Base-by-base conservation (phyloP, 2,329 filamentous ascomycete genomes). In the Cladosporium colombiae region DNA sequence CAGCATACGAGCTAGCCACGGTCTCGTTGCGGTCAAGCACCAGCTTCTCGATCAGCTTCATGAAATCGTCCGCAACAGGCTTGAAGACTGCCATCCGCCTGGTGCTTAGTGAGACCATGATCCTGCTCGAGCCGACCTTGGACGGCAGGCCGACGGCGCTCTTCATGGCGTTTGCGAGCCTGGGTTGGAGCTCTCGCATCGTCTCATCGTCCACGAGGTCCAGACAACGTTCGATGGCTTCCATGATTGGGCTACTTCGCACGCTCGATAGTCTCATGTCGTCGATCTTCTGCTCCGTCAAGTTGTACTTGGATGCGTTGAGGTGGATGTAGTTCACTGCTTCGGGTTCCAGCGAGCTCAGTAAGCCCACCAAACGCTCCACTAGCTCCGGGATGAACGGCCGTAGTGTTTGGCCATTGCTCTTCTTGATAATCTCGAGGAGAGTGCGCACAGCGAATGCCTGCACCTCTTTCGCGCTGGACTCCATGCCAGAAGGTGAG, bases 21-120 rank as follows among this genome's bases (percentile, higher is more conserved):
- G 96, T 95, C 71, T 97, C 93, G 74, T 99, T 99, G 69, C 91
- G 89, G 76, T 99, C 95, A 59, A 97, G 85, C 1, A 93, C 87
- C 66, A 93, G 87, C 76, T 92, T 94, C 72, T 92, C 88, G 69
- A 97, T 85, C 11, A 93, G 76, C 69, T 89, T 89, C 60, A 97
- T 82, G 72, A 97, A 93, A 10, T 85, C 83, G 68, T 91, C 87
- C 14, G 91, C 89, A 72, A 93, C 88, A 0, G 91, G 88, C 44
- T 85, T 86, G 77, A 97, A 91, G 33, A 93, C 82, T 44, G 89
- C 84, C 40, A 86, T 87, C 69, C 94, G 91, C 14, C 92, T 87
- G 60, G 93, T 94, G 60, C 92, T 91, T 8, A 99, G 84, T 0
- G 92, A 93, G 8, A 91, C 90, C 35, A 99, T 83, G 2, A 97